Evolutionary conservation across 2,329 filamentous ascomycete genomes (phyloP).

Genomic region (Apiospora malaysiana): DNA sequence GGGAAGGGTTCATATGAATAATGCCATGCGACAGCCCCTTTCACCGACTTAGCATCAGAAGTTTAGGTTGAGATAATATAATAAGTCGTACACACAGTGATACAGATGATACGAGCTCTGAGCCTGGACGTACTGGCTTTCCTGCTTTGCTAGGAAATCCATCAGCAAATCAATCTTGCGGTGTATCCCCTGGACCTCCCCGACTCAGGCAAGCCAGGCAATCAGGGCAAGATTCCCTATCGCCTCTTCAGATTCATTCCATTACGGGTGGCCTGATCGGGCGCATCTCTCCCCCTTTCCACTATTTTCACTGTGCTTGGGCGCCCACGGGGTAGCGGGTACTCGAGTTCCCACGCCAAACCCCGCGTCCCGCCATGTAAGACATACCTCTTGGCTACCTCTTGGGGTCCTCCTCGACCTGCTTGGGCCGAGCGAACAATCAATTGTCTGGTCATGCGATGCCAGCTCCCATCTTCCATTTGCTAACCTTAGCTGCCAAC

Average conservation of each 20-base stretch:
- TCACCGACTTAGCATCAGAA: neutral
- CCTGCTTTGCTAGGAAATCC: neutral
- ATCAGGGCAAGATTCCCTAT: neutral
- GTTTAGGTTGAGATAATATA: neutral
- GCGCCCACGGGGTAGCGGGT: neutral
- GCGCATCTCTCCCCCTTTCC: neutral
- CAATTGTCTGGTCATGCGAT: neutral
- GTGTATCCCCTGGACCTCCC: neutral
- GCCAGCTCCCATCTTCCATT: neutral
- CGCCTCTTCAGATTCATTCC: neutral
- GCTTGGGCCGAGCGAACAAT: neutral
- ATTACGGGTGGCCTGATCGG: neutral
- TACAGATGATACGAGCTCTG: neutral
- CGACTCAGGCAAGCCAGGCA: neutral
- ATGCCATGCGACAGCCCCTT: neutral
- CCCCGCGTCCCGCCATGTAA: constrained; percentile 1
- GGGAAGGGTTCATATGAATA: neutral
- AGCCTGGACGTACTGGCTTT: neutral
- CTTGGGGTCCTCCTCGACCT: neutral
- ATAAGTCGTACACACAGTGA: neutral
- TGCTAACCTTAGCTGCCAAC: neutral
- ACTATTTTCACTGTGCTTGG: neutral
- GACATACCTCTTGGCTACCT: constrained; percentile 1
- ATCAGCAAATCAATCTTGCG: neutral
- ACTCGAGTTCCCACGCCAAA: neutral